phyloP scores from a whole-genome alignment of 2,329 filamentous ascomycete species.

The Bipolaris sorokiniana region DNA sequence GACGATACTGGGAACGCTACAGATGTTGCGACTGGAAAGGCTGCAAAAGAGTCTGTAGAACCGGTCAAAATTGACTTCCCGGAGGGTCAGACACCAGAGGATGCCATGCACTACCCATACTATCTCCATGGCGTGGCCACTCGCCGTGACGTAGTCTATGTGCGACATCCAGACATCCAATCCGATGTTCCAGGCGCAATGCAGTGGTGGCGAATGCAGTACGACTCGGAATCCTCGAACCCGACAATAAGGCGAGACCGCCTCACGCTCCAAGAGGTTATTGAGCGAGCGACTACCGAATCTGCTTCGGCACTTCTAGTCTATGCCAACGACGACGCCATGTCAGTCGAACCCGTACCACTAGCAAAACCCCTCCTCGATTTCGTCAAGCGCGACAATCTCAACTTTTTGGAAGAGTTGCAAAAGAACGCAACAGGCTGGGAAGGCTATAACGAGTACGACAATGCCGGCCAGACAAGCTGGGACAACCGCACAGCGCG shows the following conservation, averaged over 20 bases:
- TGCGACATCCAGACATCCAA: conserved; percentile 52
- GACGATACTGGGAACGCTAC: not conserved
- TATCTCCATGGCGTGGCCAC: conserved; percentile 65
- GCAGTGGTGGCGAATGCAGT: conserved; percentile 49
- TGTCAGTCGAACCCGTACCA: conserved; percentile 21
- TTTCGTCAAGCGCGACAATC: conserved; percentile 60
- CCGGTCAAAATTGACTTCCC: conserved; percentile 15
- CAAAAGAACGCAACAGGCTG: conserved; percentile 23
- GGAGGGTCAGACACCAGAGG: conserved; percentile 27
- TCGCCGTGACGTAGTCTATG: conserved; percentile 62
- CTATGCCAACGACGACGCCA: conserved; percentile 60
- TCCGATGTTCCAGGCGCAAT: conserved; percentile 25
- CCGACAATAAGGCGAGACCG: conserved; percentile 39
- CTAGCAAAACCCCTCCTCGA: conserved; percentile 38
- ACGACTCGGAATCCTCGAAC: conserved; percentile 33
- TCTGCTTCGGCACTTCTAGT: conserved; percentile 61
- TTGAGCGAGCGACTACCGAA: conserved; percentile 61
- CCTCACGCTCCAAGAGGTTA: conserved; percentile 60
- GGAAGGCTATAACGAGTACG: conserved; percentile 19
- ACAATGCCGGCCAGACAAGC: not conserved
- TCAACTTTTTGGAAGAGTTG: conserved; percentile 42
- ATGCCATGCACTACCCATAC: conserved; percentile 53
- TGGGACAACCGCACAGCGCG: not conserved
- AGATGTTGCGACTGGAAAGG: conserved; percentile 31
- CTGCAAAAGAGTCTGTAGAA: conserved; percentile 12